Base-by-base conservation (phyloP, 1,284 basidiomycete species). In the Boletus semigastroideus region DNA sequence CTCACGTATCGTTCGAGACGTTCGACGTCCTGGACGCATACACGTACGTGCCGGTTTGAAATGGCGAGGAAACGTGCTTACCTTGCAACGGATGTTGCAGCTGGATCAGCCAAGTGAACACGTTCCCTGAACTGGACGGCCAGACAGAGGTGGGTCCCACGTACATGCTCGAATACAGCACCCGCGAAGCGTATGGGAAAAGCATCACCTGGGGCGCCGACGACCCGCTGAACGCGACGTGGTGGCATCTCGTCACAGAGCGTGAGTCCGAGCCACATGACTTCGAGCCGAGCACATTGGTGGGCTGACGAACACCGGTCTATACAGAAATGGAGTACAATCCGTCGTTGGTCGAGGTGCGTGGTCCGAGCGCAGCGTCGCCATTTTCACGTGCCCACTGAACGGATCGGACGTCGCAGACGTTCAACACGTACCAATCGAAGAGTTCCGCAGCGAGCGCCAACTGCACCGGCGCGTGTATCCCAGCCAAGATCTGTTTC, bases 161-260 rank as follows among this genome's bases (percentile, higher is more conserved):
- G 4, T 79, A 67, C 59, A 51, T 58, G 28, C 69, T 74, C 28
- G 74, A 78, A 55, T 79, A 79, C 60, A 74, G 66, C 37, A 69
- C 76, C 1, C 68, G 78, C 11, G 61, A 66, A 10, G 69, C 74
- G 2, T 79, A 77, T 53, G 74, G 71, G 0, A 51, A 57, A 33
- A 74, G 72, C 52, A 73, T 79, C 39, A 60, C 64, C 9, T 79
- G 78, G 78, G 73, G 71, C 4, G 52, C 55, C 14, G 59, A 65
- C 19, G 75, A 73, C 16, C 75, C 78, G 3, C 62, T 79, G 12
- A 80, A 80, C 53, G 78, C 75, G 12, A 77, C 78, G 0, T 80
- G 77, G 72, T 79, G 76, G 75, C 74, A 78, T 43, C 67, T 67
- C 8, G 67, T 79, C 19, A 79, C 78, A 0, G 74, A 78, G 42